Evolutionary conservation across 2,329 filamentous ascomycete genomes (phyloP).

Genomic region (Anisogramma anomala): DNA sequence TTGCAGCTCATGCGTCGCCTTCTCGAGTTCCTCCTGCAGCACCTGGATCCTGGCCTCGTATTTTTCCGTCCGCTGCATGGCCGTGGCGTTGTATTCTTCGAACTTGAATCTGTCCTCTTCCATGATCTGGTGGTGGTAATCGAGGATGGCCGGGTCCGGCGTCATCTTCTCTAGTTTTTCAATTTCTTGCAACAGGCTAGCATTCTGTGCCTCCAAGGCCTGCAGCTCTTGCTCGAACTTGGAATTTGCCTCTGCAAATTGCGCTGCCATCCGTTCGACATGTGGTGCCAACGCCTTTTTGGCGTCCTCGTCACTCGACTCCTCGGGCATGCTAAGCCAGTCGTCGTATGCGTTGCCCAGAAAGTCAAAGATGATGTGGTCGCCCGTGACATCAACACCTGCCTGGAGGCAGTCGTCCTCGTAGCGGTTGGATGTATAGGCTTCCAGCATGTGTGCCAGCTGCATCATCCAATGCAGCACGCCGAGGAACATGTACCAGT

Average conservation of each 20-base stretch:
- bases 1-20: slow-evolving; percentile 60
- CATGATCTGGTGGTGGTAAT: slow-evolving; percentile 84
- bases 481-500: slow-evolving; percentile 91
- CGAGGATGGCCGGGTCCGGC: slow-evolving; percentile 70
- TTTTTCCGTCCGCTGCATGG: slow-evolving; percentile 77
- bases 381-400: slow-evolving; percentile 75
- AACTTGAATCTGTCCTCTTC: slow-evolving; percentile 93
- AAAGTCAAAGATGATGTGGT: slow-evolving; percentile 91
- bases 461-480: slow-evolving; percentile 99
- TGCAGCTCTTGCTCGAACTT: slow-evolving; percentile 76
- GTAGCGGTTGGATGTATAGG: slow-evolving; percentile 66
- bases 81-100: slow-evolving; percentile 81
- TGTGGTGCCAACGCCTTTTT: slow-evolving; percentile 72
- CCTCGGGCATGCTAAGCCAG: slow-evolving; percentile 87
- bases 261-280: slow-evolving; percentile 72
- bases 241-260: slow-evolving; percentile 76
- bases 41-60: slow-evolving; percentile 71
- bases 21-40: slow-evolving; percentile 76
- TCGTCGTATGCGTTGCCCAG: slow-evolving; percentile 81
- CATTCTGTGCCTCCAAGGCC: slow-evolving; percentile 76
- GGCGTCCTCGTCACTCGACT: slow-evolving; percentile 74
- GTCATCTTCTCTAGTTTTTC: slow-evolving; percentile 80
- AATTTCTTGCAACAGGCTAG: slow-evolving; percentile 70
- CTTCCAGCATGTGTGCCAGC: slow-evolving; percentile 83
- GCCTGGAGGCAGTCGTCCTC: slow-evolving; percentile 82